Base-by-base conservation (phyloP, 257 asterid genomes). In the Phtheirospermum japonicum region DNA sequence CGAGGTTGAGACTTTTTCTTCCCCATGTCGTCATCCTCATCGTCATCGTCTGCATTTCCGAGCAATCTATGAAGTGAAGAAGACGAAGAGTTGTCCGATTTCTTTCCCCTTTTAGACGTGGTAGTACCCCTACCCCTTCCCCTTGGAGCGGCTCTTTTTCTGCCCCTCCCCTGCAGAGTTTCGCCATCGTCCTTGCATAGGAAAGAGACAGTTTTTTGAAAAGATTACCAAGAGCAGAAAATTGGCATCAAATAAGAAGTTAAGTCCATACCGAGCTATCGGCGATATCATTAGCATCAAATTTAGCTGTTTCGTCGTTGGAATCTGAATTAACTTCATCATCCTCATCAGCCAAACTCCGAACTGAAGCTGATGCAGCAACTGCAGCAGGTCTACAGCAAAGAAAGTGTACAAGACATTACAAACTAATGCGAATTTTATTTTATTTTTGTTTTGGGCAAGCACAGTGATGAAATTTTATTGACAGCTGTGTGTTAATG, bases 71-170 rank as follows among this genome's bases (percentile, higher is more conserved):
- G 82, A 64, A 92, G 76, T 65, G 98, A 86, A 75, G 95, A 86
- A 73, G 95, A 75, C 4, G 98, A 78, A 14, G 95, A 32, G 80
- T 54, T 88, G 18, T 82, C 97, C 39, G 93, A 53, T 69, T 76
- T 81, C 69, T 76, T 78, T 70, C 97, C 97, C 80, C 98, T 88
- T 79, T 92, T 88, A 59, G 98, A 76, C 26, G 88, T 30, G 31
- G 84, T 64, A 55, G 61, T 32, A 67, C 86, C 94, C 80, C 88
- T 79, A 32, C 88, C 95, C 79, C 83, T 83, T 75, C 97, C 95
- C 83, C 82, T 83, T 56, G 95, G 84, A 66, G 94, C 95, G 64
- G 88, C 89, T 85, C 95, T 83, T 77, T 88, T 92, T 67, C 77
- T 85, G 64, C 95, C 95, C 82, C 81, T 86, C 52, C 79, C 83